Evolutionary conservation across 2,329 filamentous ascomycete genomes (phyloP), one percentile per base, ranked within the genome.

Genomic region (Pseudonectria buxi): DNA sequence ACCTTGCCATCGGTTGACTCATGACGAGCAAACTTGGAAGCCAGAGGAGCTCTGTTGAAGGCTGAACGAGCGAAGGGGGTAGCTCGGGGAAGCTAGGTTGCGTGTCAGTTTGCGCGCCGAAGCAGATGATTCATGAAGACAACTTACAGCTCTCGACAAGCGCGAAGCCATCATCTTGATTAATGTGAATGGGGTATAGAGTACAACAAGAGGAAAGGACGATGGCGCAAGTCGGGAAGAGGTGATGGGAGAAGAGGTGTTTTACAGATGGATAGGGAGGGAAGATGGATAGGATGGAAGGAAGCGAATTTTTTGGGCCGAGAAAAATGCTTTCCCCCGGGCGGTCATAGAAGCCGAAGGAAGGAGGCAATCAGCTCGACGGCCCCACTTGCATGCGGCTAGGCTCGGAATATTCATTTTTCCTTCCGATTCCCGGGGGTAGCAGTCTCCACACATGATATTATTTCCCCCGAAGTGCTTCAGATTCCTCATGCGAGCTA

Each of bases 1-100:
- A 96, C 86, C 79, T 95, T 95, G 33, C 61, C 54, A 16, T 51
- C 54, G 36, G 85, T 83, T 27, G 81, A 83, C 65, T 84, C 83
- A 71, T 84, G 87, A 56, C 84, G 76, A 59, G 82, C 78, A 62
- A 90, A 86, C 56, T 78, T 78, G 48, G 84, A 78, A 49, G 74
- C 74, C 55, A 86, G 65, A 49, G 86, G 80, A 54, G 82, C 76
- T 68, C 81, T 81, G 62, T 80, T 67, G 59, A 77, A 68, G 41
- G 76, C 73, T 57, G 80, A 73, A 65, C 83, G 82, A 61, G 79
- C 70, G 61, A 77, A 68, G 57, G 82, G 72, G 50, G 75, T 70
- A 63, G 84, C 81, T 74, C 87, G 79, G 60, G 87, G 86, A 67
- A 94, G 77, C 84, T 89, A 50, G 28, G 33, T 15, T 28, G 16